phyloP scores from a whole-genome alignment of 768 basidiomycete genomes.

The Mycena rosella region DNA sequence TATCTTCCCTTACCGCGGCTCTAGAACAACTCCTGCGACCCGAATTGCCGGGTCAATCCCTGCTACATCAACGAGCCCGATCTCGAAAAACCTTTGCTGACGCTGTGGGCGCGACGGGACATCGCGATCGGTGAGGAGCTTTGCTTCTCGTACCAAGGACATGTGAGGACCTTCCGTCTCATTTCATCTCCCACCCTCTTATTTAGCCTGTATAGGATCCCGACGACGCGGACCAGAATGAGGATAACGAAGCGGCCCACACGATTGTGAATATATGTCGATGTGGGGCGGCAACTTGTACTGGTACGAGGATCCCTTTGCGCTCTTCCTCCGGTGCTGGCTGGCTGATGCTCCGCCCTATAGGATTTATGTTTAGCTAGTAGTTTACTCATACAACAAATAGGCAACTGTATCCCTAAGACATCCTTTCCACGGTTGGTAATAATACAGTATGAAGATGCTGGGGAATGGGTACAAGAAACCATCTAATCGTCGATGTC shows the following conservation, averaged over 20 bases:
- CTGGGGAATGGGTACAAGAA: not conserved
- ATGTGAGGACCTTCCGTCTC: slow-evolving; percentile 19
- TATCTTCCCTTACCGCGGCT: not conserved
- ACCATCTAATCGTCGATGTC: slow-evolving; percentile 54
- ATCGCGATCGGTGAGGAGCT: slow-evolving; percentile 78
- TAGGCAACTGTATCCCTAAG: slow-evolving; percentile 5
- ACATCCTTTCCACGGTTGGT: slow-evolving; percentile 7
- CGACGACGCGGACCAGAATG: not conserved
- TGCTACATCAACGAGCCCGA: slow-evolving; percentile 86
- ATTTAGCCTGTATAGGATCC: slow-evolving; percentile 12
- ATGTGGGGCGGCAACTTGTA: slow-evolving; percentile 13
- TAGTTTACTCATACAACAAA: slow-evolving; percentile 13
- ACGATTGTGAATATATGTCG: slow-evolving; percentile 17
- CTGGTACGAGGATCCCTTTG: not conserved
- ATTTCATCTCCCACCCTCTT: not conserved
- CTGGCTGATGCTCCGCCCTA: not conserved
- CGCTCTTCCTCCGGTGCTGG: no score
- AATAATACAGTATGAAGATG: slow-evolving; percentile 24
- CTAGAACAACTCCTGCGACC: slow-evolving; percentile 94
- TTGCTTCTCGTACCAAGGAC: slow-evolving; percentile 80
- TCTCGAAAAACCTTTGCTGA: slow-evolving; percentile 74
- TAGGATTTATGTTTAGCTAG: slow-evolving; percentile 30
- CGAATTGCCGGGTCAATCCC: slow-evolving; percentile 80
- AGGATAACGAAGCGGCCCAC: not conserved
- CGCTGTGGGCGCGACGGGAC: slow-evolving; percentile 75